phyloP scores from a whole-genome alignment of 805 yeast species.

The Metschnikowia arizonensis region DNA sequence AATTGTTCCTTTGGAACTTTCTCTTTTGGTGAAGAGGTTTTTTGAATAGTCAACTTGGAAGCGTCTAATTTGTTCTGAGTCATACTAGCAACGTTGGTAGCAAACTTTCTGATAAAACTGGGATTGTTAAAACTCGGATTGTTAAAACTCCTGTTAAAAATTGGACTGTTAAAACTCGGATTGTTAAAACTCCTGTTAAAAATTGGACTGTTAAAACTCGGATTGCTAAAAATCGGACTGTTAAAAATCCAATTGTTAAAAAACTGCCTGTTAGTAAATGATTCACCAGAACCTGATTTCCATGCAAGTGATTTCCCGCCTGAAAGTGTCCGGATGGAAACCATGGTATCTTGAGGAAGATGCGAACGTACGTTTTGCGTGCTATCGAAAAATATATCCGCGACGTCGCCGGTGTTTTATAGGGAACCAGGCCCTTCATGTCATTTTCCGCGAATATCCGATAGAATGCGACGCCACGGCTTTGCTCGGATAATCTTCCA shows the following conservation, averaged over 20 bases:
- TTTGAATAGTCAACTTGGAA: constrained; percentile 32
- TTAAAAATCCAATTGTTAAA: too few relatives aligned
- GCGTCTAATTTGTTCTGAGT: constrained; percentile 35
- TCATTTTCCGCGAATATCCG: constrained; percentile 18
- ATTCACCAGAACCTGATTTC: background rate
- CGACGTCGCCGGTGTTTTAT: constrained; percentile 1
- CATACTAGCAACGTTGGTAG: constrained; percentile 14
- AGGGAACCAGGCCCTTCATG: constrained; percentile 4
- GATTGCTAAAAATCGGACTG: too few relatives aligned
- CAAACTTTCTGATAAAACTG: too few relatives aligned
- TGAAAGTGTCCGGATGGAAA: background rate
- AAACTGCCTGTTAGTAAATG: constrained; percentile 13
- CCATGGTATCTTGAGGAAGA: background rate
- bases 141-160: too few relatives aligned
- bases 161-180: too few relatives aligned
- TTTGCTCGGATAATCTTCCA: constrained; percentile 1
- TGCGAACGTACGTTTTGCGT: constrained; percentile 2
- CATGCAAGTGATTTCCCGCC: background rate
- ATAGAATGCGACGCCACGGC: background rate
- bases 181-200: too few relatives aligned
- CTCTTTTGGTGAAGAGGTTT: constrained; percentile 34
- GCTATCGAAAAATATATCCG: constrained; percentile 3
- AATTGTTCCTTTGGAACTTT: constrained; percentile 38
- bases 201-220: too few relatives aligned
- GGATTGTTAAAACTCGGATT: too few relatives aligned